Conservation (phyloP, 495 filamentous ascomycete species). For the Aspergillus heteromorphus region DNA sequence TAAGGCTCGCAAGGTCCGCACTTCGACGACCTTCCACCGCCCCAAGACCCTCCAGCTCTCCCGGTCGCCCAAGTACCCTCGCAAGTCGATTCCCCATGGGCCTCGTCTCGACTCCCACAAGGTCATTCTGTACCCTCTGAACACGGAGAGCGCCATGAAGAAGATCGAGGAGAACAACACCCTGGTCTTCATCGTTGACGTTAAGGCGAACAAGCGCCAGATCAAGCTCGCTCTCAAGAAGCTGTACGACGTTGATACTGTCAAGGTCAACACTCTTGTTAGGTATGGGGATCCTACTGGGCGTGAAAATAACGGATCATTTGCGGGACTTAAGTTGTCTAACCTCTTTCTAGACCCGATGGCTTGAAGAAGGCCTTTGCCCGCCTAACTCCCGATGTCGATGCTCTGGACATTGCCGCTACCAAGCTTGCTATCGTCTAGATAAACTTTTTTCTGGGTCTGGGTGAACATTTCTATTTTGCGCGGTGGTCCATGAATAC, state of each 20-base stretch:
- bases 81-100: conserved; percentile 84
- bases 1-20: conserved; percentile 88
- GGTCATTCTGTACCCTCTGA: conserved; percentile 78
- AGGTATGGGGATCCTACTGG: conserved; percentile 55
- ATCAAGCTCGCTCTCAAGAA: conserved; percentile 98
- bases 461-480: conserved; percentile 38
- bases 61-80: conserved; percentile 91
- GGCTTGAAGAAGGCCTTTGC: conserved; percentile 98
- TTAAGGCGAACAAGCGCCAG: conserved; percentile 99
- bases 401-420: conserved; percentile 98
- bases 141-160: conserved; percentile 99
- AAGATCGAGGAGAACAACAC: conserved; percentile 99
- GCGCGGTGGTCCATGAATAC: conserved; percentile 43
- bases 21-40: conserved; percentile 92
- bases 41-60: conserved; percentile 90
- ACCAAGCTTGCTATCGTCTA: conserved; percentile 98
- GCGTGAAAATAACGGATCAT: neutral
- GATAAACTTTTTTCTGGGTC: conserved; percentile 39
- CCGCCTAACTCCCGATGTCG: conserved; percentile 89
- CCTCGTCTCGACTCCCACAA: conserved; percentile 92
- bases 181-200: conserved; percentile 95
- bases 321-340: conserved; percentile 9
- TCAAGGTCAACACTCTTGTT: conserved; percentile 99
- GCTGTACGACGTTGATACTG: conserved; percentile 94
- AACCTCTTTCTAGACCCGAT: conserved; percentile 62